Base-by-base conservation (phyloP, 2,329 filamentous ascomycete species). In the Westerdykella sp. region DNA sequence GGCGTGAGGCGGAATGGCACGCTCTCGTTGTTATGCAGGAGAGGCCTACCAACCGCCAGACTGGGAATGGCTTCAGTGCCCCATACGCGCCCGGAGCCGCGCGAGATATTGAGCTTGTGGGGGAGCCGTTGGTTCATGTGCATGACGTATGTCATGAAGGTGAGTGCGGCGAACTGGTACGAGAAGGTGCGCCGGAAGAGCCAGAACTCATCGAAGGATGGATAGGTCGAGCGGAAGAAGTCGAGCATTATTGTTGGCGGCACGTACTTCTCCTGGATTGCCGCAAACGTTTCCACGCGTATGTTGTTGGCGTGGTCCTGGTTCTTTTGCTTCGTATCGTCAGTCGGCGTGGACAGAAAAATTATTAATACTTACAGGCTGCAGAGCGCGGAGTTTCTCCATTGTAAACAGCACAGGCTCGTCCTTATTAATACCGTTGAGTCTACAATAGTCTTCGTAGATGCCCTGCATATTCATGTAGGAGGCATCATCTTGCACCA, bases 101-200 rank as follows among this genome's bases (percentile, higher is more conserved):
- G 84, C 10, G 88, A 85, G 59, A 98, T 94, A 69, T 86, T 85
- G 67, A 97, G 84, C 76, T 98, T 98, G 68, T 90, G 88, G 5
- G 93, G 94, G 67, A 93, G 95, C 23, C 93, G 86, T 65, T 88
- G 88, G 64, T 91, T 88, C 82, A 98, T 97, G 71, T 91, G 91
- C 73, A 99, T 84, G 46, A 96, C 85, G 64, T 97, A 98, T 4
- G 93, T 97, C 85, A 98, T 95, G 72, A 98, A 98, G 1, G 93
- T 95, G 51, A 97, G 78, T 1, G 90, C 82, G 15, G 93, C 91
- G 48, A 95, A 83, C 69, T 98, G 93, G 73, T 97, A 96, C 16
- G 88, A 86, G 71, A 98, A 95, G 53, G 95, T 90, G 46, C 90
- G 84, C 46, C 93, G 86, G 87, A 99, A 99, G 45, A 98, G 79